Percentiles rank a stretch among this genome's conserved stretches.
These are phyloP conservation scores for Diaporthe aspalathi DNA, from an alignment of 2,329 filamentous ascomycete species.

Conservation along the genomic window DNA sequence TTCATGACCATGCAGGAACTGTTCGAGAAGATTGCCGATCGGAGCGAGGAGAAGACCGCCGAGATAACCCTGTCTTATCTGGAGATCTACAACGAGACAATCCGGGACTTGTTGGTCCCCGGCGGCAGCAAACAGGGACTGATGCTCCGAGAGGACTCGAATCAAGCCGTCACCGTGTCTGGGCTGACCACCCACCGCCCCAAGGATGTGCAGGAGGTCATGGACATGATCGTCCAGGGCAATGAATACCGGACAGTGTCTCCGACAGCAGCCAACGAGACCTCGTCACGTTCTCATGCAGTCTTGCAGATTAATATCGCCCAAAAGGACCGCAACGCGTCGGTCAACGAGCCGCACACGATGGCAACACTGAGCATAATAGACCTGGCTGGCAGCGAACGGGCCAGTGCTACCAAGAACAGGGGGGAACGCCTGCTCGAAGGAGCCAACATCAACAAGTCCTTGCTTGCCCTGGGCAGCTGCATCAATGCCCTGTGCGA, in stretches of 20 bases:
- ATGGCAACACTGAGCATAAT: constrained; percentile 99
- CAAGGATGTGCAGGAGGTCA: constrained; percentile 92
- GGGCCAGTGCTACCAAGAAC: constrained; percentile 97
- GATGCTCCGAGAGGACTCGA: constrained; percentile 93
- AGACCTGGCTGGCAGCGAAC: constrained; percentile 94
- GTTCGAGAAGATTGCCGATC: constrained; percentile 93
- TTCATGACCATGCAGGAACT: constrained; percentile 99
- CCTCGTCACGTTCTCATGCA: constrained; percentile 95
- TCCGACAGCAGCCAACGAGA: constrained; percentile 96
- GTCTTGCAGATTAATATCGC: constrained; percentile 97
- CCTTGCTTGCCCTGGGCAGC: constrained; percentile 89
- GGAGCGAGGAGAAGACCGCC: constrained; percentile 85
- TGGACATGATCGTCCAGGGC: constrained; percentile 98
- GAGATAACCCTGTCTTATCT: constrained; percentile 94
- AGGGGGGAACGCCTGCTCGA: constrained; percentile 90
- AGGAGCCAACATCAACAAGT: constrained; percentile 99
- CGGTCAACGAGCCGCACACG: constrained; percentile 92
- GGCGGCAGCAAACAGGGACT: constrained; percentile 84
- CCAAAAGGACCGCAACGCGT: constrained; percentile 92
- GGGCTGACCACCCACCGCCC: constrained; percentile 93
- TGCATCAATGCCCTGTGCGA: constrained; percentile 99
- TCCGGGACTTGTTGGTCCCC: constrained; percentile 91
- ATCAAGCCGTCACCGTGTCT: constrained; percentile 90
- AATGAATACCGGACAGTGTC: constrained; percentile 97
- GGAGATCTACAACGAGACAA: constrained; percentile 99